These are phyloP conservation scores for Fusarium annulatum DNA, from an alignment of 2,329 filamentous ascomycete genomes.

Conservation along the genomic window DNA sequence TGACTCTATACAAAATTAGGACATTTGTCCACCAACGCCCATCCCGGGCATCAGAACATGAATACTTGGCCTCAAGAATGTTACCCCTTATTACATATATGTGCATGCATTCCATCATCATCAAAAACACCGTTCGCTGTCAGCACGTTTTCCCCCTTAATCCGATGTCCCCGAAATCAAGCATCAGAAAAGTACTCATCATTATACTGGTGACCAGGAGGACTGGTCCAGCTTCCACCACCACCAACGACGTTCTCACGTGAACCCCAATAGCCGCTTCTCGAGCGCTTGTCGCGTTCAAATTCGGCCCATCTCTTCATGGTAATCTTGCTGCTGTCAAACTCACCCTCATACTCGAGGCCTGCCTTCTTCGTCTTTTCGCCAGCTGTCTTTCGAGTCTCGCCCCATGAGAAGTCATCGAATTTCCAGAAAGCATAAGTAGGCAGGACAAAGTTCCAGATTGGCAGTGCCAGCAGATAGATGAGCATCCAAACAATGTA, in stretches of 20 bases:
- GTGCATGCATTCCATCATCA: slow-evolving; percentile 35
- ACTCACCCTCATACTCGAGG: slow-evolving; percentile 91
- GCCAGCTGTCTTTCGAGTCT: slow-evolving; percentile 93
- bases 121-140: slow-evolving; percentile 37
- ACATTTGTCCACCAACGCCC: slow-evolving; percentile 22
- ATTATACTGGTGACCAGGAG: slow-evolving; percentile 59
- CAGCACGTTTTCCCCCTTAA: slow-evolving; percentile 29
- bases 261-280: slow-evolving; percentile 62
- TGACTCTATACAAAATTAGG: slow-evolving; percentile 40
- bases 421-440: slow-evolving; percentile 99
- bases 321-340: slow-evolving; percentile 98
- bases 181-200: slow-evolving; percentile 68
- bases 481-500: slow-evolving; percentile 98
- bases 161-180: slow-evolving; percentile 44
- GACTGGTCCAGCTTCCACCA: slow-evolving; percentile 57
- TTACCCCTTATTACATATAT: slow-evolving; percentile 43
- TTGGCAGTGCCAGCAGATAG: slow-evolving; percentile 89
- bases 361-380: slow-evolving; percentile 90
- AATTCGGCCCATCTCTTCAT: slow-evolving; percentile 99
- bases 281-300: slow-evolving; percentile 72
- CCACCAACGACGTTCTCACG: slow-evolving; percentile 62
- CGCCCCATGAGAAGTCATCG: slow-evolving; percentile 99
- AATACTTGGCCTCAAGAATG: slow-evolving; percentile 26
- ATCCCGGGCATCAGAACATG: slow-evolving; percentile 33
- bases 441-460: slow-evolving; percentile 98